Percentiles rank a stretch among this genome's conserved stretches.
phyloP scores from a whole-genome alignment of 1,284 basidiomycete species.

The Trichosporon ovoides region DNA sequence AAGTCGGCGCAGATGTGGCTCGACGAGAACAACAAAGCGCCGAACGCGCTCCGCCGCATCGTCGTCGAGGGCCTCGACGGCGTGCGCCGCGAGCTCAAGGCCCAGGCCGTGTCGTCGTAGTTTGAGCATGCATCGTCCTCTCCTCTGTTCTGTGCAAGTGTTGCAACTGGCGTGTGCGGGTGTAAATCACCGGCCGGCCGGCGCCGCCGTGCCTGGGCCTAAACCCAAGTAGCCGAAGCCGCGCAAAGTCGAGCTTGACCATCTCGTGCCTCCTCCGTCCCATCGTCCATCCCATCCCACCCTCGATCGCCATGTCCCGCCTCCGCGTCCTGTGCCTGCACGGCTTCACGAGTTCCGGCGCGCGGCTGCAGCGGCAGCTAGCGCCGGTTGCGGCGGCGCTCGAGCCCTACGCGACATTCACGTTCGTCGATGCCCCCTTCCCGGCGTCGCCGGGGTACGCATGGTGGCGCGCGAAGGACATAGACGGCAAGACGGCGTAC shows the following conservation, averaged over 20 bases:
- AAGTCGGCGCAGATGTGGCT: conserved; percentile 5
- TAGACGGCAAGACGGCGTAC: not conserved
- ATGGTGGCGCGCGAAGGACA: not conserved
- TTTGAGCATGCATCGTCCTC: not conserved
- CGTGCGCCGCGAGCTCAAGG: conserved; percentile 1
- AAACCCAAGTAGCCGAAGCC: too few relatives aligned
- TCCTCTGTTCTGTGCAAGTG: too few relatives aligned
- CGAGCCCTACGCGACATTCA: not conserved
- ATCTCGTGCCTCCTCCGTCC: too few relatives aligned
- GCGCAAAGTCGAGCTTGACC: too few relatives aligned
- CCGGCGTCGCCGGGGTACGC: not conserved
- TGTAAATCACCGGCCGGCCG: too few relatives aligned
- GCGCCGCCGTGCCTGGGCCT: too few relatives aligned
- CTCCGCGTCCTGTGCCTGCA: conserved; percentile 5
- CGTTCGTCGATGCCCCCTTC: conserved; percentile 6
- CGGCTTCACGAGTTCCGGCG: not conserved
- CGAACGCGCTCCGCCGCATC: conserved; percentile 7
- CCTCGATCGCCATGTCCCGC: too few relatives aligned
- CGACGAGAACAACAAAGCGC: conserved; percentile 5
- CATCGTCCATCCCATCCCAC: too few relatives aligned
- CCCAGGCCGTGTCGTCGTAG: not conserved
- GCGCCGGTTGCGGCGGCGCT: not conserved
- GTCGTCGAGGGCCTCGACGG: conserved; percentile 5
- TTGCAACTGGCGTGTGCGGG: too few relatives aligned
- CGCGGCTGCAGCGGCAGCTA: not conserved